Base-by-base conservation (phyloP, 1,284 basidiomycete species). In the Apiotrichum veenhuisii region DNA sequence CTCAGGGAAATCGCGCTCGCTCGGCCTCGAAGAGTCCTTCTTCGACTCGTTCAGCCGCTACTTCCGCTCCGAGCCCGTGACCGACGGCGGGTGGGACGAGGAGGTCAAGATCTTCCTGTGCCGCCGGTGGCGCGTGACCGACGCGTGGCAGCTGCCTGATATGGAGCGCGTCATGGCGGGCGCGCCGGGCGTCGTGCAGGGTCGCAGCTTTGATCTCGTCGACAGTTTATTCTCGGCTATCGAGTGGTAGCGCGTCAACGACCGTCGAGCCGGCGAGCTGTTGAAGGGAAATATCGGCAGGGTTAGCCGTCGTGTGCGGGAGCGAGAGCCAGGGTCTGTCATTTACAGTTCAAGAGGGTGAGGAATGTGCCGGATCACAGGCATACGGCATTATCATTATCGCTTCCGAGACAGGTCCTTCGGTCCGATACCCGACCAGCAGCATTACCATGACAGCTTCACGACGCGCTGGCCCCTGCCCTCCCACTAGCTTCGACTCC, bases 1-100 rank as follows among this genome's bases (percentile, higher is more conserved):
- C 10, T 2, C 47, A 76, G 74, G 75, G 58, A 68, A 69, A 52
- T 69, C 74, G 1, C 66, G 74, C 43, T 69, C 68, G 11, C 65
- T 75, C 12, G 62, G 64, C 18, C 68, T 75, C 11, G 75, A 77
- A 45, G 67, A 75, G 56, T 70, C 72, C 10, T 77, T 77, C 63
- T 77, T 75, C 55, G 68, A 75, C 48, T 52, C 71, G 10, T 66
- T 75, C 25, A 58, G 57, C 22, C 66, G 48, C 5, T 75, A 75
- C 58, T 75, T 75, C 51, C 58, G 63, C 23, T 61, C 68, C 50
- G 55, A 50, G 12, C 75, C 72, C 3, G 69, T 77, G 11, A 59
- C 67, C 22, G 69, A 71, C 20, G 59, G 57, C 4, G 37, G 23
- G 14, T 34, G 45, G 30, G 55, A 62, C 22, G 63, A 64, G 37